Conservation (phyloP, 331 rosid species). For the Erythrophleum ivorense region DNA sequence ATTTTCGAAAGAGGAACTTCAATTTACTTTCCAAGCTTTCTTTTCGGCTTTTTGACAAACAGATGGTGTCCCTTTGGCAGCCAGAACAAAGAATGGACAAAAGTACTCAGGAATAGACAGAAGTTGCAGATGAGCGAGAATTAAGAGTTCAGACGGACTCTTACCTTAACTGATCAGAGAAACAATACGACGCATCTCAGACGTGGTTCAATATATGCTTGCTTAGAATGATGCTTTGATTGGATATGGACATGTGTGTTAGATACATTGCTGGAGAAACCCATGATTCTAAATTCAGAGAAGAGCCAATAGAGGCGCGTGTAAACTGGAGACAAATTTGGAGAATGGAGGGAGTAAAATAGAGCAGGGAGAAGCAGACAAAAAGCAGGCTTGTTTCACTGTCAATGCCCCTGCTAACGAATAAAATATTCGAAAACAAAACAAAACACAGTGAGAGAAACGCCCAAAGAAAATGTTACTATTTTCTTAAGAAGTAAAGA, state of each 20-base stretch:
- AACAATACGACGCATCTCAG: constrained; percentile 47
- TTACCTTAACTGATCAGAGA: constrained; percentile 58
- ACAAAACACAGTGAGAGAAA: neutral
- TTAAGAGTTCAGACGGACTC: constrained; percentile 22
- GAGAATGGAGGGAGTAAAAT: constrained; percentile 56
- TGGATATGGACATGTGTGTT: constrained; percentile 37
- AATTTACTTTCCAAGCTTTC: constrained; percentile 35
- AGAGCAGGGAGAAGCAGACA: constrained; percentile 65
- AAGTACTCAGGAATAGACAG: constrained; percentile 33
- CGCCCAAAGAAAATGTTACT: neutral
- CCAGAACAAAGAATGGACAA: constrained; percentile 10
- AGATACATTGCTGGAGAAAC: constrained; percentile 17
- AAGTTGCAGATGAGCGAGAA: constrained; percentile 27
- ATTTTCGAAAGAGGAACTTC: constrained; percentile 48
- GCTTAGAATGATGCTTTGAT: constrained; percentile 39
- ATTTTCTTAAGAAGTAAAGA: constrained; percentile 25
- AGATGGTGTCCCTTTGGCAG: constrained; percentile 46
- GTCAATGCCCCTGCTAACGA: constrained; percentile 48
- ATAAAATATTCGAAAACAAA: constrained; percentile 23
- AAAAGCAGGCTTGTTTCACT: constrained; percentile 71
- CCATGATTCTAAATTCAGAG: constrained; percentile 42
- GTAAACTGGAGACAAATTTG: constrained; percentile 50
- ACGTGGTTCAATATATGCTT: constrained; percentile 40
- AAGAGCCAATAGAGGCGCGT: constrained; percentile 42
- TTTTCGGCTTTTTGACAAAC: constrained; percentile 44